phyloP scores from a whole-genome alignment of 1,284 basidiomycete genomes.

The Moesziomyces sp. region DNA sequence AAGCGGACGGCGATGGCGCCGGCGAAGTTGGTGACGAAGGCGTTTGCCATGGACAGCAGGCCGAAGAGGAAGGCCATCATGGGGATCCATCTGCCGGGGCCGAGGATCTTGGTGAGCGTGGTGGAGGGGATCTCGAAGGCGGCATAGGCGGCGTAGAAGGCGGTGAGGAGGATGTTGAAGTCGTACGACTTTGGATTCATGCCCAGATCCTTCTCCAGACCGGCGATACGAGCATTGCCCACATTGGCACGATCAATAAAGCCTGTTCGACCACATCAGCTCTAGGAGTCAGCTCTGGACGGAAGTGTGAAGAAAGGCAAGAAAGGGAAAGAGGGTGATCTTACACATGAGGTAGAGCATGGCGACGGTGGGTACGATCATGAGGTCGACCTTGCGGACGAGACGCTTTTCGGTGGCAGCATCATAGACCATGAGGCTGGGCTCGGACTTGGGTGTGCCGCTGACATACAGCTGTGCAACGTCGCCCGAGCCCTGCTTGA shows the following conservation, averaged over 20 bases:
- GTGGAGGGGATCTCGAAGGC: constrained; percentile 73
- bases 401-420: constrained; percentile 40
- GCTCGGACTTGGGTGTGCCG: constrained; percentile 12
- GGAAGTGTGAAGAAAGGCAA: background rate
- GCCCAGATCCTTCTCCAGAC: constrained; percentile 51
- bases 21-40: constrained; percentile 66
- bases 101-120: constrained; percentile 71
- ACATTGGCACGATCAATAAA: constrained; percentile 50
- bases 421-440: constrained; percentile 70
- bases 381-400: constrained; percentile 59
- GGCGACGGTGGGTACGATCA: constrained; percentile 54
- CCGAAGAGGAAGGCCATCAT: constrained; percentile 54
- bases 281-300: background rate
- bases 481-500: background rate
- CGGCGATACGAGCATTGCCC: constrained; percentile 59
- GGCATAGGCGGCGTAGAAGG: constrained; percentile 50
- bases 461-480: constrained; percentile 20
- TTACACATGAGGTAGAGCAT: constrained; percentile 43
- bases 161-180: constrained; percentile 60
- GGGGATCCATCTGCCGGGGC: constrained; percentile 68
- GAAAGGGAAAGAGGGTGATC: background rate
- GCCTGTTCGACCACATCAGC: background rate
- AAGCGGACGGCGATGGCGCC: constrained; percentile 67
- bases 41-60: constrained; percentile 43
- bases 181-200: constrained; percentile 50